Base-by-base conservation (phyloP, 768 basidiomycete species). In the Suillus luteus region DNA sequence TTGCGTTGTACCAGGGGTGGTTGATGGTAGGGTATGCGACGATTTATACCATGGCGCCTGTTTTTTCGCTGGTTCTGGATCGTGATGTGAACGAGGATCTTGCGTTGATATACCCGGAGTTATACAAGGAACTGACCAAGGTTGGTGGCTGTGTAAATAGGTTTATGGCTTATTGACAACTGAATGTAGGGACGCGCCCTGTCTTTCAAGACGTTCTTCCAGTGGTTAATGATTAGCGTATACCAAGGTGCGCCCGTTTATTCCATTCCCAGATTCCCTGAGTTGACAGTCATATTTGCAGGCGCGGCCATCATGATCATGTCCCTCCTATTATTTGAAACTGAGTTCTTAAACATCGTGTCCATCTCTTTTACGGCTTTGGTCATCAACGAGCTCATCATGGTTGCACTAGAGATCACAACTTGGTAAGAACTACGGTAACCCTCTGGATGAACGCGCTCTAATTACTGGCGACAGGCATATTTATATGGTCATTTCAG, bases 271-370 rank as follows among this genome's bases (percentile, higher is more conserved):
- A 35, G 62, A 48, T 55, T 62, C 62, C 48, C 22, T 49, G 33
- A 11, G 31, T 59, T 52, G 27, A 24, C 22, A 48, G 55, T 63
- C 1, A 61, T 24, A 41, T 38, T 37, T 35, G 0, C 67, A 96
- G 95, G 96, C 68, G 93, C 93, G 46, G 95, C 95, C 5, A 99
- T 99, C 77, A 99, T 99, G 97, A 93, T 99, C 72, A 87, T 96
- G 81, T 97, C 94, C 0, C 87, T 99, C 24, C 85, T 96, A 9
- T 85, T 99, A 1, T 99, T 99, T 75, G 97, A 99, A 78, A 96
- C 86, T 60, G 96, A 99, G 71, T 99, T 99, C 77, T 76, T 99
- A 68, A 97, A 99, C 73, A 98, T 99, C 65, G 97, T 99, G 37
- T 91, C 96, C 22, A 99, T 99, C 68, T 99, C 97, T 0, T 99